Conservation (phyloP, 805 yeast species). For the Sugiyamaella smithiae region DNA sequence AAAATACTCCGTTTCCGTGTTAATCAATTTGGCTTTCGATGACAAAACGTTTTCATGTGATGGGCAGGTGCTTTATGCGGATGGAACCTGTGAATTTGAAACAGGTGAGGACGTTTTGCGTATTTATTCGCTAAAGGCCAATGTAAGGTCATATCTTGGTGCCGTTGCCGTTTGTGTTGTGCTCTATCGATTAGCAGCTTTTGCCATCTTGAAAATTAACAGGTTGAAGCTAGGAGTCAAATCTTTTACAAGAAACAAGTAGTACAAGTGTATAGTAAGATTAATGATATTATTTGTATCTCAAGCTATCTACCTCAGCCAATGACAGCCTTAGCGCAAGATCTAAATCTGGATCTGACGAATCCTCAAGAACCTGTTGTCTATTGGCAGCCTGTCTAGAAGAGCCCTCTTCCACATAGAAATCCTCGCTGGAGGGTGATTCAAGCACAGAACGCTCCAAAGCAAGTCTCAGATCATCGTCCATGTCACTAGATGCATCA, state of each 20-base stretch:
- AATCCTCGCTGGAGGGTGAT: constrained; percentile 3
- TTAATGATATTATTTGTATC: constrained; percentile 2
- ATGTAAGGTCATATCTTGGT: constrained; percentile 23
- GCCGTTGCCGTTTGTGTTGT: constrained; percentile 27
- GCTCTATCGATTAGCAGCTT: constrained; percentile 29
- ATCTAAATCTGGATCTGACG: background rate
- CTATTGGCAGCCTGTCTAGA: background rate
- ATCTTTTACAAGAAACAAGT: constrained; percentile 7
- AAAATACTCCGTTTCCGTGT: constrained; percentile 62
- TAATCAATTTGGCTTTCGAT: constrained; percentile 59
- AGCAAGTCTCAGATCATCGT: constrained; percentile 25
- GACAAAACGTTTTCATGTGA: constrained; percentile 52
- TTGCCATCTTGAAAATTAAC: constrained; percentile 24
- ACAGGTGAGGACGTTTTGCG: constrained; percentile 57
- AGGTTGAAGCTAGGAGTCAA: constrained; percentile 25
- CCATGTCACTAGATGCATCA: constrained; percentile 14
- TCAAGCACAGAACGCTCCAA: constrained; percentile 19
- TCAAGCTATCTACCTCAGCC: constrained; percentile 2
- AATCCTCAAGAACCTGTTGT: background rate
- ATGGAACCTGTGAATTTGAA: constrained; percentile 45
- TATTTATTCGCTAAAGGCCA: constrained; percentile 43
- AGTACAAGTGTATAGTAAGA: background rate
- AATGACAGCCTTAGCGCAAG: background rate
- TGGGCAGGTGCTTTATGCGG: constrained; percentile 33
- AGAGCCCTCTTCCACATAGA: background rate